Evolutionary conservation across 768 basidiomycete species (phyloP), one percentile per base, ranked within the genome.

Genomic region (Auricularia sp.): DNA sequence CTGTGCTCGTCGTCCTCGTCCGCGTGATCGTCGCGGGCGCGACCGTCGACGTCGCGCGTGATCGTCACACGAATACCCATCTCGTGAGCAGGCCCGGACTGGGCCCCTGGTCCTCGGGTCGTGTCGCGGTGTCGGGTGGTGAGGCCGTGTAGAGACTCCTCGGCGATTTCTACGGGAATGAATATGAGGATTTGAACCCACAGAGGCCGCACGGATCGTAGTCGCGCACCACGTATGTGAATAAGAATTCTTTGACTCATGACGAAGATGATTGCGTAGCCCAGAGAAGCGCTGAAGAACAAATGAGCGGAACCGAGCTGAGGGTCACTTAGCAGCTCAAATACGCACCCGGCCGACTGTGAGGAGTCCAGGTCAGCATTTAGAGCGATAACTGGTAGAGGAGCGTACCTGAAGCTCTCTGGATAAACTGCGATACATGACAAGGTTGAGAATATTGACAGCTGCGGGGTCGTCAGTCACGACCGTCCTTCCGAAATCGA

Each of bases 401-500:
- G 18, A 18, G 21, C 47, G 47, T 5, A 51, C 47, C 47, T 51
- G 47, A 21, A 51, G 47, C 5, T 51, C 47, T 16, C 6, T 21
- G 6, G 7, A 5, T 21, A 51, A 51, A 18, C 18, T 51, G 14
- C 47, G 47, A 51, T 79, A 85, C 8, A 85, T 71, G 34, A 82
- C 67, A 0, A 85, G 69, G 68, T 85, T 86, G 66, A 83, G 73
- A 34, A 79, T 68, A 68, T 86, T 86, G 71, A 76, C 74, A 14
- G 74, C 83, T 35, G 85, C 83, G 53, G 87, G 72, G 3, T 76
- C 77, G 35, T 85, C 67, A 64, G 87, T 83, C 69, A 85, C 87
- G 21, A 82, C 80, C 29, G 87, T 72, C 29, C 87, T 87, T 66
- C 88, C 85, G 64, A 83, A 84, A 3, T 88, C 74, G 82, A 87